Conservation (phyloP, 345 rosid species). For the Trapa incisa region DNA sequence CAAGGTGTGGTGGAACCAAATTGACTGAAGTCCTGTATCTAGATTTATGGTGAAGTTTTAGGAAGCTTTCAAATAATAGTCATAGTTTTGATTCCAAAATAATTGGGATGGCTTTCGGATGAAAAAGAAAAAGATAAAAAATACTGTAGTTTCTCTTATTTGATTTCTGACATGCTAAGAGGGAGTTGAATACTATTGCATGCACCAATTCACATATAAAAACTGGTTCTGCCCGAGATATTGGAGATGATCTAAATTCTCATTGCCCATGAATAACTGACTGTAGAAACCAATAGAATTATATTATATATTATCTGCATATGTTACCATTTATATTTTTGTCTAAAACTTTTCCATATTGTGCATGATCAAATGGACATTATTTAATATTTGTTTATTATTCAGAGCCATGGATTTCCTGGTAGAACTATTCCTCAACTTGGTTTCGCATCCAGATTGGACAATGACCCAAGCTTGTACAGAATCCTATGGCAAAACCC, state of each 20-base stretch:
- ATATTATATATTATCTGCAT: not conserved
- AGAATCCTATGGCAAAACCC: slow-evolving; percentile 76
- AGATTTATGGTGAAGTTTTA: not conserved
- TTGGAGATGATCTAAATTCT: not conserved
- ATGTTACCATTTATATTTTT: not conserved
- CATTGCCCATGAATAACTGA: not conserved
- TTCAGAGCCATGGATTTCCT: slow-evolving; percentile 93
- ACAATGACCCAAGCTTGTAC: slow-evolving; percentile 79
- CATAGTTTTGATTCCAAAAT: not conserved
- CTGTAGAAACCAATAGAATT: not conserved
- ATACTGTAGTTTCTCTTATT: not conserved
- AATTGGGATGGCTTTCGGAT: not conserved
- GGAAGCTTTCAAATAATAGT: not conserved
- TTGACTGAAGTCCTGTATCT: not conserved
- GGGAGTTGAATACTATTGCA: not conserved
- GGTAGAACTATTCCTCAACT: slow-evolving; percentile 76
- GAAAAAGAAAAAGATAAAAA: not conserved
- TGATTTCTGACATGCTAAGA: not conserved
- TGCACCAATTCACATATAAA: not conserved
- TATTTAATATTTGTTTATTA: not conserved
- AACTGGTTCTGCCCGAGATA: not conserved
- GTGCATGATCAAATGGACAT: not conserved
- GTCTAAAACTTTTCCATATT: not conserved
- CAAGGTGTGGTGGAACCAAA: slow-evolving; percentile 35
- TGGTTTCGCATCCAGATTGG: slow-evolving; percentile 76